phyloP scores from a whole-genome alignment of 2,329 filamentous ascomycete species.

The Diplodia mutila region DNA sequence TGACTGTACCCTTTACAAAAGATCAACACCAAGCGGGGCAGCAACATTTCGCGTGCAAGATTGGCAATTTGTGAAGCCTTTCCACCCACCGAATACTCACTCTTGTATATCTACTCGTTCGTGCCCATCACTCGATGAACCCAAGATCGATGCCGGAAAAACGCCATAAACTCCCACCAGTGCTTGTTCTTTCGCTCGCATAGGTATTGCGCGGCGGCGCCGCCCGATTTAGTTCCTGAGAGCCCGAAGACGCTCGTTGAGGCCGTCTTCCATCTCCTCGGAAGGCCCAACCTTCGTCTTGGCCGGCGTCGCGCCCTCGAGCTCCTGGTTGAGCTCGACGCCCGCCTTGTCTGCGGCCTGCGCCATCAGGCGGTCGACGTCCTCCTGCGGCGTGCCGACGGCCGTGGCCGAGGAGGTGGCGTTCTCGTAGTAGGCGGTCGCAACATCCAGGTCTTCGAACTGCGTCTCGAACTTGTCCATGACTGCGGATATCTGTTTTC shows the following conservation, averaged over 20 bases:
- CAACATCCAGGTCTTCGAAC: constrained; percentile 57
- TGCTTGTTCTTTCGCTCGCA: not conserved
- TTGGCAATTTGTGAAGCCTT: not conserved
- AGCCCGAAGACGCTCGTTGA: constrained; percentile 63
- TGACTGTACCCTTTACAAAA: not conserved
- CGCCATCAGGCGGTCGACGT: constrained; percentile 82
- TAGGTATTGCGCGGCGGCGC: not conserved
- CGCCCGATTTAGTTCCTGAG: constrained; percentile 48
- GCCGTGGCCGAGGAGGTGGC: constrained; percentile 79
- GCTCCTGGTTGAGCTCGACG: constrained; percentile 77
- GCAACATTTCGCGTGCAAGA: not conserved
- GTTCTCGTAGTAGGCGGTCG: constrained; percentile 76
- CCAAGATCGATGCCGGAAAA: not conserved
- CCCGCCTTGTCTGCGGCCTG: constrained; percentile 89
- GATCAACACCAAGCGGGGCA: not conserved
- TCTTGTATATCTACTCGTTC: not conserved
- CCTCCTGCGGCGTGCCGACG: constrained; percentile 75
- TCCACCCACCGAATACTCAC: not conserved
- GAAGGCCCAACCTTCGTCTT: constrained; percentile 67
- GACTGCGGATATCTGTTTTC: constrained; percentile 61
- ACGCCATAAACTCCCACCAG: constrained; percentile 11
- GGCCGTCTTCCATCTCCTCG: constrained; percentile 76
- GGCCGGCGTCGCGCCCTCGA: constrained; percentile 62
- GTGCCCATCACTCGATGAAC: not conserved
- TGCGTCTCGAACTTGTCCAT: constrained; percentile 69